A percentile compares a stretch with the other conserved stretches of the same genome.
phyloP scores from a whole-genome alignment of 805 yeast genomes.

The Kregervanrija delftensis region DNA sequence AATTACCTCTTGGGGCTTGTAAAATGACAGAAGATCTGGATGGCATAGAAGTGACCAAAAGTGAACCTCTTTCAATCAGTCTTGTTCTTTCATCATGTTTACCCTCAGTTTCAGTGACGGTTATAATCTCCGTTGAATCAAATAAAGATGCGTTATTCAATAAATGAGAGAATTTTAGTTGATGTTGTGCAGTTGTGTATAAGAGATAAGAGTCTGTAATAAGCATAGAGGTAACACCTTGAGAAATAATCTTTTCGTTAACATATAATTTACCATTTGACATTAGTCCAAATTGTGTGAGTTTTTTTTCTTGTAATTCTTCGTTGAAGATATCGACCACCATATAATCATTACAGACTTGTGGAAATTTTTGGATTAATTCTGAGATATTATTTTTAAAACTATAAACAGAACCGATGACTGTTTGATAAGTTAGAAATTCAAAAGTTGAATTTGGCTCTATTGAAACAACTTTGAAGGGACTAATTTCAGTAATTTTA shows the following conservation, averaged over 20 bases:
- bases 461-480: constrained; percentile 46
- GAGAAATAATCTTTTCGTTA: constrained; percentile 49
- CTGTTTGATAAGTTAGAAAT: constrained; percentile 48
- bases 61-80: constrained; percentile 84
- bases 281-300: constrained; percentile 59
- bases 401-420: constrained; percentile 52
- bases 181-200: constrained; percentile 84
- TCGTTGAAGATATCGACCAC: constrained; percentile 26
- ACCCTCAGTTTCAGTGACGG: constrained; percentile 55
- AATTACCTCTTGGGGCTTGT: constrained; percentile 94
- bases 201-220: constrained; percentile 65
- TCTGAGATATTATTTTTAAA: constrained; percentile 17
- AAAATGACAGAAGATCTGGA: constrained; percentile 74
- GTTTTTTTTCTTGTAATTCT: constrained; percentile 7
- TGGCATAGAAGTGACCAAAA: constrained; percentile 77
- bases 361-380: constrained; percentile 51
- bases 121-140: constrained; percentile 9
- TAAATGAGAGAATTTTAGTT: constrained; percentile 75
- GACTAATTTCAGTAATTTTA: constrained; percentile 36
- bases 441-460: constrained; percentile 49
- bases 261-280: constrained; percentile 68
- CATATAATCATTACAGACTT: constrained; percentile 57
- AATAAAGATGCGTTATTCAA: constrained; percentile 17
- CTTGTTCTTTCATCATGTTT: constrained; percentile 75
- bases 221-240: constrained; percentile 76